These are phyloP conservation scores for Rubia yunnanensis DNA, from an alignment of 257 asterid species.

Conservation along the genomic window DNA sequence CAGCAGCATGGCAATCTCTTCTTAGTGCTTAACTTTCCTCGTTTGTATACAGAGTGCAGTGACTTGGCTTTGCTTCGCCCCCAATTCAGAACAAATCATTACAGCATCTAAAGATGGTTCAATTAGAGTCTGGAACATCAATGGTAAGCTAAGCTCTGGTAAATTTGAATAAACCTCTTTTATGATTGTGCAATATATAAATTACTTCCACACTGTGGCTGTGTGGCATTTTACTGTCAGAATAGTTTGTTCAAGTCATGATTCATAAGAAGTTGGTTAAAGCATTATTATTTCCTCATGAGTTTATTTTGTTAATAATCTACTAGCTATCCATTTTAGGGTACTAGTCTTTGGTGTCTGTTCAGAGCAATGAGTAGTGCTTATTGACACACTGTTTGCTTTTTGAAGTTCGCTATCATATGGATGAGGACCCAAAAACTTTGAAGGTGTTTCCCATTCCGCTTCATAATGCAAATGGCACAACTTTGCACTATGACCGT, in stretches of 20 bases:
- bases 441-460: constrained; percentile 84
- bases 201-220: neutral
- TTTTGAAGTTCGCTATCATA: constrained; percentile 82
- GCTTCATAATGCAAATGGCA: constrained; percentile 71
- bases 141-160: constrained; percentile 39
- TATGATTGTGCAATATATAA: neutral
- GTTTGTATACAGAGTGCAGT: constrained; percentile 83
- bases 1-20: constrained; percentile 7
- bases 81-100: constrained; percentile 78
- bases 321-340: constrained; percentile 2
- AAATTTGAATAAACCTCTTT: neutral
- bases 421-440: constrained; percentile 95
- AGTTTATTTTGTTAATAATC: neutral
- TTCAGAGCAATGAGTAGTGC: constrained; percentile 6
- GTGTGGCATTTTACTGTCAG: neutral
- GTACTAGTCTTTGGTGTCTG: constrained; percentile 1
- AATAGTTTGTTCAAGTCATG: neutral
- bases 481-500: constrained; percentile 72
- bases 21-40: constrained; percentile 2
- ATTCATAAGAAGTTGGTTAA: neutral
- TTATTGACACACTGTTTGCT: constrained; percentile 20
- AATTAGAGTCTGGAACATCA: constrained; percentile 85
- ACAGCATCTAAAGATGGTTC: constrained; percentile 96
- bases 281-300: neutral
- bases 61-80: constrained; percentile 92